Evolutionary conservation across 768 basidiomycete species (phyloP), one percentile per base, ranked within the genome.

Genomic region (Wakefieldia striispora): DNA sequence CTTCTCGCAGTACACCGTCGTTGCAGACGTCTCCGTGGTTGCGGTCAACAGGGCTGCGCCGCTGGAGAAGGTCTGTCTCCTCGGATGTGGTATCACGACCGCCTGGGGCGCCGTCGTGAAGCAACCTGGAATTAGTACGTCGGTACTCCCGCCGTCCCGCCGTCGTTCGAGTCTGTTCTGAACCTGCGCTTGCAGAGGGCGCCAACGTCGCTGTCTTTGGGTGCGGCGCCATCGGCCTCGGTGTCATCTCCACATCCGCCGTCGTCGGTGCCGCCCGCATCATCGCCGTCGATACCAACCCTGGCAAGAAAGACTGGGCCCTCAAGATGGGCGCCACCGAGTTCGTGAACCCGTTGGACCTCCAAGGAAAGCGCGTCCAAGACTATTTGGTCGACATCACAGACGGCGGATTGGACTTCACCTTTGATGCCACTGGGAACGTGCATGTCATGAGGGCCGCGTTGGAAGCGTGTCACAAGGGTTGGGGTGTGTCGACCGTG

Each of bases 1-100:
- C 3, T 99, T 99, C 76, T 97, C 95, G n/a, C 95, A 98, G 68
- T 99, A 98, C 76, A 97, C 97, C 8, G 97, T 99, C 51, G 93
- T 99, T 3, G 90, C 93, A 40, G 94, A 99, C 57, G 94, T 94
- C 39, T 98, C 95, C 17, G 90, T 99, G 21, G 97, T 98, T 45
- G 83, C 91, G 14, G 85, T 99, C 51, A 84, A 86, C 72, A 77
- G 81, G 52, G 74, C 79, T 52, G 97, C 97, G 2, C 92, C 93
- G 9, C 80, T 99, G 13, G 88, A 97, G 24, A 97, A 93, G 64
- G 92, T 95, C n/a, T 98, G 97, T 72, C 78, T 99, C 27, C 83
- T 99, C 13, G 95, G 95, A 6, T 93, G 91, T 54, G 94, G 94
- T 56, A 95, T 98, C 68, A 95, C 95, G 31, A 97, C 95, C n/a